phyloP scores from a whole-genome alignment of 78 protist genomes.

The Protostelium mycophagum region DNA sequence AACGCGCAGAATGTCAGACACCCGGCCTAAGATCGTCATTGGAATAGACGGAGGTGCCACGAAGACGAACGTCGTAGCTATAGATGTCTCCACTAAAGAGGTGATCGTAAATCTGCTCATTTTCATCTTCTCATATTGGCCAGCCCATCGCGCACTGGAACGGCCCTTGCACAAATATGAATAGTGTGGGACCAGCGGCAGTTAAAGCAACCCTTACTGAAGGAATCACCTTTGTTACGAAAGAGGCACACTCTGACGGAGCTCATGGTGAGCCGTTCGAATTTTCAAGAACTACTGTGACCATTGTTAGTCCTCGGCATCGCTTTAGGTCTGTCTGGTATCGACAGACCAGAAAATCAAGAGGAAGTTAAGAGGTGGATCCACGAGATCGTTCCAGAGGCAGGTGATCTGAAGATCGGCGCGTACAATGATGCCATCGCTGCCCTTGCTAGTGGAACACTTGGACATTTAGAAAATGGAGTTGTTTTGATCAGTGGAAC shows the following conservation, averaged over 20 bases:
- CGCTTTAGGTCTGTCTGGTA: slow-evolving; percentile 53
- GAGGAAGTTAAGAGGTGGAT: slow-evolving; percentile 23
- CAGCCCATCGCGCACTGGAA: slow-evolving; percentile 15
- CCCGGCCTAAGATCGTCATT: slow-evolving; percentile 15
- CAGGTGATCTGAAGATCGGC: not conserved
- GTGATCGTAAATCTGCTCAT: not conserved
- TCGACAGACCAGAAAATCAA: slow-evolving; percentile 39
- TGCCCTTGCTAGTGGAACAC: slow-evolving; percentile 31
- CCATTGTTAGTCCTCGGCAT: slow-evolving; percentile 5
- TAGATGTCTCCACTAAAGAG: slow-evolving; percentile 2
- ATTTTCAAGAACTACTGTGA: not conserved
- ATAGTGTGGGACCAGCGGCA: slow-evolving; percentile 50
- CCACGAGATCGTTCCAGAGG: not conserved
- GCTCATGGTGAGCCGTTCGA: not conserved
- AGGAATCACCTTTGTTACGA: slow-evolving; percentile 8
- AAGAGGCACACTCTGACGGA: not conserved
- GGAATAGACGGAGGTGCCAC: slow-evolving; percentile 67
- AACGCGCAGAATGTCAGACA: not conserved
- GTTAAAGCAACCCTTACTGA: slow-evolving; percentile 31
- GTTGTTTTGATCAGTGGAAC: slow-evolving; percentile 52
- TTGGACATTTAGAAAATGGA: slow-evolving; percentile 30
- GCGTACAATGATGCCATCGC: slow-evolving; percentile 33
- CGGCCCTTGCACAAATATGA: slow-evolving; percentile 21
- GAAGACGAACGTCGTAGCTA: slow-evolving; percentile 28
- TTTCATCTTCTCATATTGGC: slow-evolving; percentile 8